Evolutionary conservation across 345 rosid species (phyloP).

Genomic region (Corymbia maculata): DNA sequence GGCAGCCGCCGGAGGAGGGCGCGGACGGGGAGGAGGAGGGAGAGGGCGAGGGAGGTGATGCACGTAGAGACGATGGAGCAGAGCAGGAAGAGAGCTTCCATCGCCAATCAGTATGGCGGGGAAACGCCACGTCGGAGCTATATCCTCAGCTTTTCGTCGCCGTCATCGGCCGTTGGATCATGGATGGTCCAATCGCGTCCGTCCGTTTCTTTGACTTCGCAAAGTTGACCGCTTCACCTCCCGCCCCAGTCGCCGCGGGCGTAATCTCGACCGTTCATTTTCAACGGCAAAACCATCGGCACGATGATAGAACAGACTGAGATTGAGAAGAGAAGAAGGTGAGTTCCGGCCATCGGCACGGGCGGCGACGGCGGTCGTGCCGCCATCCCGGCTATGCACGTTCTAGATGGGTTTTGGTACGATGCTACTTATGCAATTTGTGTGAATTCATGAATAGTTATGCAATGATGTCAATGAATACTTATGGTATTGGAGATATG

Average conservation of each 20-base stretch:
- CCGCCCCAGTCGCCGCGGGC: accelerated
- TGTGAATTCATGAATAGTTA: no score
- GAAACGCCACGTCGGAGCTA: background rate
- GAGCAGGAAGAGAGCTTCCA: background rate
- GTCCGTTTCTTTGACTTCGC: background rate
- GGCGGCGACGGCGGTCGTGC: no score
- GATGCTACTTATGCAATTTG: no score
- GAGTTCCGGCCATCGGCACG: no score
- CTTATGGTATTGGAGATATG: no score
- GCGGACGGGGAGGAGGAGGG: background rate
- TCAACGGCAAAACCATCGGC: accelerated
- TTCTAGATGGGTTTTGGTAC: no score
- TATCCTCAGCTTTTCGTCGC: background rate
- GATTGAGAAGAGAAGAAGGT: background rate
- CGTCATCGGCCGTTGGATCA: background rate
- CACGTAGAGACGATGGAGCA: background rate
- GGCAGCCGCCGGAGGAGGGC: background rate
- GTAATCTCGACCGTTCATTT: background rate
- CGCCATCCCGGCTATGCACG: no score
- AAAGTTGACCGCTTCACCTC: background rate
- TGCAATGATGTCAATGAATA: no score
- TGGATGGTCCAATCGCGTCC: background rate
- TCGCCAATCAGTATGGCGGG: background rate
- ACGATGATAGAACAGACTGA: background rate
- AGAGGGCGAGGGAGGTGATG: background rate